Evolutionary conservation across 139 green algal genomes (phyloP).

Genomic region (Volvox reticuliferus): DNA sequence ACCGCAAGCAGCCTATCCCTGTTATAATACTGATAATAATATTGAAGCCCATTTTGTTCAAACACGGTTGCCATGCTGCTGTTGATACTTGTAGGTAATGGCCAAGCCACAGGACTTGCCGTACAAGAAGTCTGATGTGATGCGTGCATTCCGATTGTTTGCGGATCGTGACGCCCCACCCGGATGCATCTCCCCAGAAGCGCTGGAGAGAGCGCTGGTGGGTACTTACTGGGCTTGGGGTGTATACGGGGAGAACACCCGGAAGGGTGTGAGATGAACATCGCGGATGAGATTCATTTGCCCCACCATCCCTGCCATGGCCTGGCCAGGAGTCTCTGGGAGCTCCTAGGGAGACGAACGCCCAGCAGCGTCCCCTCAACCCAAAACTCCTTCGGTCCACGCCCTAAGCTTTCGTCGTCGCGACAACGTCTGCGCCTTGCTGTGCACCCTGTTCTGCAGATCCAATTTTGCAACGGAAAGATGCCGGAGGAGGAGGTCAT

Average conservation of each 20-base stretch:
- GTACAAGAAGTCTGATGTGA: constrained; percentile 57
- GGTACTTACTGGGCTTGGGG: neutral
- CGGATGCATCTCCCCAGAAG: constrained; percentile 59
- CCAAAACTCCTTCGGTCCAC: no score
- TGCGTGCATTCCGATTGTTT: constrained; percentile 62
- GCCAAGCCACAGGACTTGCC: constrained; percentile 56
- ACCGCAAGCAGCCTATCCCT: no score
- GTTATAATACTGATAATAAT: no score
- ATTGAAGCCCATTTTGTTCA: no score
- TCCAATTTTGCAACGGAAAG: constrained; percentile 51
- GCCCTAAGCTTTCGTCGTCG: no score
- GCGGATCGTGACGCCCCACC: constrained; percentile 47
- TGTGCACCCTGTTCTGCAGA: constrained; percentile 27
- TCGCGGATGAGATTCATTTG: neutral
- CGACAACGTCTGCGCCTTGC: no score
- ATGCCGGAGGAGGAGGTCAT: constrained; percentile 53
- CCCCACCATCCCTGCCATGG: no score
- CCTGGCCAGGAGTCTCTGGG: no score
- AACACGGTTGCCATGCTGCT: no score
- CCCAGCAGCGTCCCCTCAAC: no score
- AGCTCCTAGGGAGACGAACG: no score
- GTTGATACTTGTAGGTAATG: constrained; percentile 57
- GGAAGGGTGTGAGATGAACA: neutral
- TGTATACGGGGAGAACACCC: neutral
- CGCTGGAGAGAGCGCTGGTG: constrained; percentile 60